Conservation (phyloP, 169 alveolate species). For the Cryptosporidium bovis region DNA sequence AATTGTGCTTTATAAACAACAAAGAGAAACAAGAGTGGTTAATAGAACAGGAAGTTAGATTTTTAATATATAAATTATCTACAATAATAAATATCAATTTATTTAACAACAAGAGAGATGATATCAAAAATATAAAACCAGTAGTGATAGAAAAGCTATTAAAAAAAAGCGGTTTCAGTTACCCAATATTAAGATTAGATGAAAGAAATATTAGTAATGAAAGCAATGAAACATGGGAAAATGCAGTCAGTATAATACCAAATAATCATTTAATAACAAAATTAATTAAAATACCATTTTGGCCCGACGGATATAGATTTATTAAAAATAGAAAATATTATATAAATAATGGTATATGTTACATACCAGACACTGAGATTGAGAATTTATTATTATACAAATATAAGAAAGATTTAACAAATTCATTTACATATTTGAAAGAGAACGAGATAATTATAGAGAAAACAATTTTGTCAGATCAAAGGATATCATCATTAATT, state of each 20-base stretch:
- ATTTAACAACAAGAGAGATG: slow-evolving; percentile 27
- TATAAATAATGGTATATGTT: slow-evolving; percentile 60
- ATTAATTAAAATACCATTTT: slow-evolving; percentile 51
- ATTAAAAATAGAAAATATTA: slow-evolving; percentile 46
- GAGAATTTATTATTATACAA: slow-evolving; percentile 33
- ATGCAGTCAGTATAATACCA: slow-evolving; percentile 31
- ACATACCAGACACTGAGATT: slow-evolving; percentile 59
- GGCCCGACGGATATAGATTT: slow-evolving; percentile 71
- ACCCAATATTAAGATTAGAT: slow-evolving; percentile 27
- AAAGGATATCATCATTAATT: slow-evolving; percentile 51
- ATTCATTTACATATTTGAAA: slow-evolving; percentile 41
- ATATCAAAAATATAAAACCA: slow-evolving; percentile 23
- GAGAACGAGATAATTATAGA: slow-evolving; percentile 44
- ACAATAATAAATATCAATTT: slow-evolving; percentile 39
- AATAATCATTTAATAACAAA: slow-evolving; percentile 39
- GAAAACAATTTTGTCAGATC: slow-evolving; percentile 54
- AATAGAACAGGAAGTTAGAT: slow-evolving; percentile 82
- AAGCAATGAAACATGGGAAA: slow-evolving; percentile 11
- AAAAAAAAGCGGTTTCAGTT: slow-evolving; percentile 9
- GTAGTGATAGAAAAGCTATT: slow-evolving; percentile 33
- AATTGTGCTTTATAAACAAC: slow-evolving; percentile 79
- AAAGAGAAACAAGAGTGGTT: slow-evolving; percentile 88
- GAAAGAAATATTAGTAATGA: slow-evolving; percentile 1
- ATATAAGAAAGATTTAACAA: slow-evolving; percentile 10
- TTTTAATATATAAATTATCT: slow-evolving; percentile 81